Conservation (phyloP, 495 filamentous ascomycete species). For the Wilcoxina mikolae region DNA sequence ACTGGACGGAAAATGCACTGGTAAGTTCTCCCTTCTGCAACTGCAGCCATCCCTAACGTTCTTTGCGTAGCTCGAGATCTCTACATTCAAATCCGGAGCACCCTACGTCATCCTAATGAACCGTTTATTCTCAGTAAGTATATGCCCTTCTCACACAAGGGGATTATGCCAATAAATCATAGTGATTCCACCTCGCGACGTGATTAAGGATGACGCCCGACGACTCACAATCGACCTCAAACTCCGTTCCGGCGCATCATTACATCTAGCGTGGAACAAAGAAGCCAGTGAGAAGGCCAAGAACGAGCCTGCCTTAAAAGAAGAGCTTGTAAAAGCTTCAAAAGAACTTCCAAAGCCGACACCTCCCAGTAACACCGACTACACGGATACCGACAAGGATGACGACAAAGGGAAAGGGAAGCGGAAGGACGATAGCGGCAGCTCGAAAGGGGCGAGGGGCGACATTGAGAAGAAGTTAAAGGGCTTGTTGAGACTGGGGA, state of each 20-base stretch:
- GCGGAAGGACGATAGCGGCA: slow-evolving; percentile 18
- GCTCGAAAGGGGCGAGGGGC: neutral
- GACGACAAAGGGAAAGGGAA: slow-evolving; percentile 28
- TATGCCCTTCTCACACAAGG: neutral
- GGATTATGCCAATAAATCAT: neutral
- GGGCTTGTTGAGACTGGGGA: slow-evolving; percentile 33
- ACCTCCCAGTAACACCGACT: slow-evolving; percentile 25
- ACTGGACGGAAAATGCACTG: slow-evolving; percentile 18
- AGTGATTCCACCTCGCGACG: slow-evolving; percentile 26
- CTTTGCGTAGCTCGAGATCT: slow-evolving; percentile 31
- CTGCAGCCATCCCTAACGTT: neutral
- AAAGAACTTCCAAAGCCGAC: slow-evolving; percentile 42
- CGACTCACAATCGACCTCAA: slow-evolving; percentile 59
- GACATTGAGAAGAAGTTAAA: slow-evolving; percentile 29
- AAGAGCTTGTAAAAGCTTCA: slow-evolving; percentile 50
- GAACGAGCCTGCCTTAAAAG: slow-evolving; percentile 43
- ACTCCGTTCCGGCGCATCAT: slow-evolving; percentile 50
- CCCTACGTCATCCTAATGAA: slow-evolving; percentile 30
- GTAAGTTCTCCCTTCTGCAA: neutral
- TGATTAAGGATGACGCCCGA: slow-evolving; percentile 36
- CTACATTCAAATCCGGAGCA: slow-evolving; percentile 20
- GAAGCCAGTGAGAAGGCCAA: slow-evolving; percentile 35
- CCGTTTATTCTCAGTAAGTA: slow-evolving; percentile 39
- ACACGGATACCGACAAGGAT: slow-evolving; percentile 32
- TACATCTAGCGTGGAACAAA: slow-evolving; percentile 68